These are phyloP conservation scores for Trichoderma sp. DNA, from an alignment of 2,329 filamentous ascomycete species.

Conservation along the genomic window DNA sequence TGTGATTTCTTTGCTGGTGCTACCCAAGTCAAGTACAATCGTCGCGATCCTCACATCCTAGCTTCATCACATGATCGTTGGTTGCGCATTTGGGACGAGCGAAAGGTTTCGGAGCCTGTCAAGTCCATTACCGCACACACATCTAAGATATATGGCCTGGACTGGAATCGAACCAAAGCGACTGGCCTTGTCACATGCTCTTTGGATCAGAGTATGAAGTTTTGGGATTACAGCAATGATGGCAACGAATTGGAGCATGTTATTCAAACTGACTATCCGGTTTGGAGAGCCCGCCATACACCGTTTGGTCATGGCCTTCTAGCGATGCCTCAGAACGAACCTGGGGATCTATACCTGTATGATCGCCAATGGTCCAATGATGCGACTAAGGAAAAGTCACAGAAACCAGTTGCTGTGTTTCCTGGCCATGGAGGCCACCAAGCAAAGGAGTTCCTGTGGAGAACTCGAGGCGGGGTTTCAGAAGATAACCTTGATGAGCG, in stretches of 20 bases:
- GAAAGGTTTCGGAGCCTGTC: conserved; percentile 73
- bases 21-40: conserved; percentile 93
- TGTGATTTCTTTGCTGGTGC: conserved; percentile 93
- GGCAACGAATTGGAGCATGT: conserved; percentile 68
- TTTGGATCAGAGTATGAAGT: conserved; percentile 86
- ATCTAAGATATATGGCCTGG: conserved; percentile 92
- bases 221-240: conserved; percentile 75
- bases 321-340: conserved; percentile 88
- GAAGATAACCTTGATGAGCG: conserved; percentile 73
- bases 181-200: conserved; percentile 82
- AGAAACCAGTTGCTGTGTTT: conserved; percentile 56
- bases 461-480: conserved; percentile 66
- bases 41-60: conserved; percentile 80
- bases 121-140: conserved; percentile 83
- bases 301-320: conserved; percentile 84
- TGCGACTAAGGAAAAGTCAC: conserved; percentile 43
- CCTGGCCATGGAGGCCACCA: conserved; percentile 62
- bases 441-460: conserved; percentile 91
- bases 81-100: conserved; percentile 86
- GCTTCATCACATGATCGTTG: conserved; percentile 88
- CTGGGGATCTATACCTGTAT: conserved; percentile 81
- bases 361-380: conserved; percentile 56
- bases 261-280: conserved; percentile 79
- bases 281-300: conserved; percentile 88
- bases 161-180: conserved; percentile 80